phyloP scores from a whole-genome alignment of 345 rosid species.

The Murraya koenigii region DNA sequence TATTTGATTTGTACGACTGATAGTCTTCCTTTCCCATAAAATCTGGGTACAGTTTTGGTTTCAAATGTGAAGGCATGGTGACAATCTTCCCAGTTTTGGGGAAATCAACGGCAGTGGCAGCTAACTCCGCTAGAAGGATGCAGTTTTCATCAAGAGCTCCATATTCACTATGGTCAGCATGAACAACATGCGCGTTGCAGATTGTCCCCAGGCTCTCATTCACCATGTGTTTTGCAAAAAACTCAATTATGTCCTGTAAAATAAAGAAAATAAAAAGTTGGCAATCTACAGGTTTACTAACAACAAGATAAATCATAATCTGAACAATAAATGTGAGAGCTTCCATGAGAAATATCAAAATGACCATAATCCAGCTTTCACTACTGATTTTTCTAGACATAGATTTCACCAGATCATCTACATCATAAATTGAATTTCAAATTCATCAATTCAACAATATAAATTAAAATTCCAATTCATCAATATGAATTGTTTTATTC shows the following conservation, averaged over 20 bases:
- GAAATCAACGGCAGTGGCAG: constrained; percentile 91
- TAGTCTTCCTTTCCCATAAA: constrained; percentile 80
- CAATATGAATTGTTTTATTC: neutral
- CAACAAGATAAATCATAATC: neutral
- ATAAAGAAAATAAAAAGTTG: neutral
- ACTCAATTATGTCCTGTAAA: constrained; percentile 72
- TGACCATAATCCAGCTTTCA: neutral
- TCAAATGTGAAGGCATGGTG: constrained; percentile 56
- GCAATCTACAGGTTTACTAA: constrained; percentile 2
- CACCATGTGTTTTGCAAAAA: constrained; percentile 65
- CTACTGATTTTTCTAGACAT: neutral
- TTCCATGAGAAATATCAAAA: neutral
- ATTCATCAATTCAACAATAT: neutral
- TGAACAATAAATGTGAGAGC: neutral
- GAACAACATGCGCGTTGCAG: constrained; percentile 88
- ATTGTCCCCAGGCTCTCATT: constrained; percentile 73
- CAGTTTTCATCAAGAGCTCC: constrained; percentile 79
- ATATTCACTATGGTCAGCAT: constrained; percentile 64
- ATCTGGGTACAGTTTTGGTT: constrained; percentile 81
- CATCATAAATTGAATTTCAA: neutral
- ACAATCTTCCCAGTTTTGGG: constrained; percentile 88
- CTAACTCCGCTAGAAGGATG: constrained; percentile 63
- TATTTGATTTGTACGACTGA: constrained; percentile 68
- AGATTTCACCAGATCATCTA: neutral
- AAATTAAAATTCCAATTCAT: neutral